Evolutionary conservation across 345 rosid genomes (phyloP).

Genomic region (Rhodamnia rubescens): DNA sequence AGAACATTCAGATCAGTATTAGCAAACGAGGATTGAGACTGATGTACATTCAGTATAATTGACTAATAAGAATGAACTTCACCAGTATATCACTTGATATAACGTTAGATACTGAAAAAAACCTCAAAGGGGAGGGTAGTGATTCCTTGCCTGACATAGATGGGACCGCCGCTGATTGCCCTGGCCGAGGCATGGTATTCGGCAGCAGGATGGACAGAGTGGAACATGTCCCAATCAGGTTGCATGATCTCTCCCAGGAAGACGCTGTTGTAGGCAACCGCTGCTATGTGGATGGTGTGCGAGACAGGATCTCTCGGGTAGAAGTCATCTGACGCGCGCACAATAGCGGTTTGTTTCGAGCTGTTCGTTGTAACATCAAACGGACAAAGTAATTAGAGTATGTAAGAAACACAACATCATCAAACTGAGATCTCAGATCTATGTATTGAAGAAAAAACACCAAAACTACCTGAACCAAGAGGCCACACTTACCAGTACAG

Average conservation of each 20-base stretch:
- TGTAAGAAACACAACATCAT: neutral
- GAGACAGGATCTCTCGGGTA: constrained; percentile 85
- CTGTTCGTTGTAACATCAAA: constrained; percentile 18
- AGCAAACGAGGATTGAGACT: neutral
- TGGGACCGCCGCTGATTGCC: constrained; percentile 86
- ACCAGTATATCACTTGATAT: neutral
- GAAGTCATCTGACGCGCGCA: constrained; percentile 94
- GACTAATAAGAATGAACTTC: neutral
- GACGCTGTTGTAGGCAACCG: constrained; percentile 80
- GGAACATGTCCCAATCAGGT: constrained; percentile 99
- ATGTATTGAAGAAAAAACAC: neutral
- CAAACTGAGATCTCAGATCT: neutral
- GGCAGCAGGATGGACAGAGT: constrained; percentile 81
- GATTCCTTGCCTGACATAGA: constrained; percentile 62
- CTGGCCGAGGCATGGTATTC: constrained; percentile 95
- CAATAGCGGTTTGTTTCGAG: constrained; percentile 89
- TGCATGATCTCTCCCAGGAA: constrained; percentile 86
- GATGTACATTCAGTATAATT: neutral
- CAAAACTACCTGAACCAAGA: neutral
- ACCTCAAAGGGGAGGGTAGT: neutral
- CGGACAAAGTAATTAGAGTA: neutral
- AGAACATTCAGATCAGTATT: neutral
- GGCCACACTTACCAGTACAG: constrained; percentile 60
- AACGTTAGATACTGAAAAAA: neutral
- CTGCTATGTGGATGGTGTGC: constrained; percentile 84